Evolutionary conservation across 2,329 filamentous ascomycete genomes (phyloP).

Genomic region (Sordariomycetes sp.): DNA sequence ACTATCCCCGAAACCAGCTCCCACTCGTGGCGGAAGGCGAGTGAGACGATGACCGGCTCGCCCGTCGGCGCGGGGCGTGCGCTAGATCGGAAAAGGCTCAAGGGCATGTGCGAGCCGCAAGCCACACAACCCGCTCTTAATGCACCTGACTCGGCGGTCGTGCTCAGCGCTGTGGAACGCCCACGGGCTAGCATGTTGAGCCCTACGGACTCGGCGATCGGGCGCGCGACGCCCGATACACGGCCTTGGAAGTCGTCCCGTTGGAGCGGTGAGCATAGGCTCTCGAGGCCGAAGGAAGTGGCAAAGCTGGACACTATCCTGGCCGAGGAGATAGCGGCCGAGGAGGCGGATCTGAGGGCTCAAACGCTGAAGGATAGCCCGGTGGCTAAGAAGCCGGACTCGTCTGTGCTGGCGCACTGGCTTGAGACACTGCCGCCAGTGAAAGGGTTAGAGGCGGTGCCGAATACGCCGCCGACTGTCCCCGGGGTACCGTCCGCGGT

Average conservation of each 20-base stretch:
- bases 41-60: neutral
- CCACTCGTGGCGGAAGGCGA: neutral
- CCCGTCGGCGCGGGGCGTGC: neutral
- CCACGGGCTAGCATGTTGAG: neutral
- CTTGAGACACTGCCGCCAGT: neutral
- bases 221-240: neutral
- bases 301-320: neutral
- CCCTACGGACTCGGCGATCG: slow-evolving; percentile 1
- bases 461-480: neutral
- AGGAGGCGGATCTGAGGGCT: neutral
- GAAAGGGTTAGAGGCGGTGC: neutral
- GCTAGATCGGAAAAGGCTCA: neutral
- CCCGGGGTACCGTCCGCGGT: neutral
- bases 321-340: neutral
- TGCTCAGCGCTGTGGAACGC: neutral
- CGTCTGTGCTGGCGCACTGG: slow-evolving; percentile 3
- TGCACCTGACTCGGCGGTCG: slow-evolving; percentile 1
- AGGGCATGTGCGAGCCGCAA: neutral
- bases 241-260: slow-evolving; percentile 1
- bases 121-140: neutral
- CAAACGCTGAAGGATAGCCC: slow-evolving; percentile 1
- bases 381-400: neutral
- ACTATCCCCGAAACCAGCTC: slow-evolving; percentile 1
- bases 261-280: neutral
- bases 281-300: neutral